Base-by-base conservation (phyloP, 225 moss, liverwort and hornwort species). In the Physcomitrellopsis africana region DNA sequence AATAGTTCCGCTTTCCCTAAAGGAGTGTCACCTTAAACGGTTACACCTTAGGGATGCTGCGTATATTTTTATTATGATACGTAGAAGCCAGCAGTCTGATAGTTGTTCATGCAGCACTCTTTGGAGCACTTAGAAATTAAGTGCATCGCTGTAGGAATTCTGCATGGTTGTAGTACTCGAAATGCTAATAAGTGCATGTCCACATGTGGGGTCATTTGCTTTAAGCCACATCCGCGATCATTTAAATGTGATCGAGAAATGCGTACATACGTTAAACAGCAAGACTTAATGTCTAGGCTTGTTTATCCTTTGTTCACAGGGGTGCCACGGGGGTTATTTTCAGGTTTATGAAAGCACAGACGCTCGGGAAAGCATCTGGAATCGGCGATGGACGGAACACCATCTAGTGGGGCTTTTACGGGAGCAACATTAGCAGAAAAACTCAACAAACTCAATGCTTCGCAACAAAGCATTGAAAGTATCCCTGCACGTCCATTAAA, bases 391-490 rank as follows among this genome's bases (percentile, higher is more conserved):
- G 87, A 87, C 60, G 74, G 78, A 68, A 65, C 82, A 29, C 77
- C 80, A 41, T 84, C 87, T 11, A 87, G 87, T 79, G 94, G 94
- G 65, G 96, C 94, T 37, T 96, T 96, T 77, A 92, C 96, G 8
- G 94, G 92, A 52, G 87, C 90, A 79, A 96, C 90, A 68, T 69
- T 96, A 85, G 92, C 96, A 68, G 96, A 94, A 72, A 96, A 96
- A 88, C 85, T 96, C 37, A 90, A 86, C 75, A 96, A 96, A 85
- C 92, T 96, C 10, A 96, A 96, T 80, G 86, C 89, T 73, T 96
- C 96, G 13, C 90, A 94, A 72, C 96, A 96, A 83, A 96, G 96
- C 79, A 96, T 96, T 86, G 96, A 96, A 86, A 96, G 96, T 96
- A 96, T 96, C 94, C 92, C 89, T 69, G 17, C 76, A 58, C 44